phyloP scores from a whole-genome alignment of 2,329 filamentous ascomycete species.

The Mycogone perniciosa region DNA sequence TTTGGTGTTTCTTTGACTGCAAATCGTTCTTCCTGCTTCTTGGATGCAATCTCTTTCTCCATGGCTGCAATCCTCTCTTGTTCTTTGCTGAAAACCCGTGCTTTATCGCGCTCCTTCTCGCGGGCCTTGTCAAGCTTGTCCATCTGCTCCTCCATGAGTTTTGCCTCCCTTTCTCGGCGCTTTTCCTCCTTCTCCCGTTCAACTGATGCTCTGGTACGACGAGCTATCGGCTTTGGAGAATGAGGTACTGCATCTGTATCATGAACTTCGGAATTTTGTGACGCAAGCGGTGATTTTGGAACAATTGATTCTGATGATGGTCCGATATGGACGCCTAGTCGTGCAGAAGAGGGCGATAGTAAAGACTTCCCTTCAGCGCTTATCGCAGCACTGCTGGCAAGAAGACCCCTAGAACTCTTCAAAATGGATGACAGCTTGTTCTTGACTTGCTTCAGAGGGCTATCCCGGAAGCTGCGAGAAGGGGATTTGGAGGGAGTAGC shows the following conservation, averaged over 20 bases:
- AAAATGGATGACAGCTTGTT: slow-evolving; percentile 87
- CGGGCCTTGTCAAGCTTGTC: slow-evolving; percentile 60
- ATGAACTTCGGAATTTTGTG: slow-evolving; percentile 16
- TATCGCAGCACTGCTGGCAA: slow-evolving; percentile 66
- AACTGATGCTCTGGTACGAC: slow-evolving; percentile 51
- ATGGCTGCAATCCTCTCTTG: slow-evolving; percentile 47
- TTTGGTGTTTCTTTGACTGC: slow-evolving; percentile 37
- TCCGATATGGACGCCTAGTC: slow-evolving; percentile 37
- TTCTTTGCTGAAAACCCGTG: slow-evolving; percentile 50
- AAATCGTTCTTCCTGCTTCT: slow-evolving; percentile 45
- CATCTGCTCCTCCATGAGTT: slow-evolving; percentile 53
- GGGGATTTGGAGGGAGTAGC: slow-evolving; percentile 52
- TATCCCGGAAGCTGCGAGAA: slow-evolving; percentile 56
- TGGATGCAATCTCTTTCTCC: slow-evolving; percentile 47
- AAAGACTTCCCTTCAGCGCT: slow-evolving; percentile 57
- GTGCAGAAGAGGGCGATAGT: slow-evolving; percentile 46
- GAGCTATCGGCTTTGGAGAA: slow-evolving; percentile 36
- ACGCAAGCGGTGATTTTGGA: slow-evolving; percentile 19
- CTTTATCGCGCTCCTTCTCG: slow-evolving; percentile 65
- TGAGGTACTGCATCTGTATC: slow-evolving; percentile 27
- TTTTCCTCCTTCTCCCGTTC: slow-evolving; percentile 61
- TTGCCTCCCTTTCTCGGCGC: slow-evolving; percentile 59
- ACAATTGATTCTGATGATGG: slow-evolving; percentile 45
- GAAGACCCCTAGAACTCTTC: slow-evolving; percentile 77
- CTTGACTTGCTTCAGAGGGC: slow-evolving; percentile 85